These are phyloP conservation scores for Hypoxylon sp. DNA, from an alignment of 2,329 filamentous ascomycete species.

Conservation along the genomic window DNA sequence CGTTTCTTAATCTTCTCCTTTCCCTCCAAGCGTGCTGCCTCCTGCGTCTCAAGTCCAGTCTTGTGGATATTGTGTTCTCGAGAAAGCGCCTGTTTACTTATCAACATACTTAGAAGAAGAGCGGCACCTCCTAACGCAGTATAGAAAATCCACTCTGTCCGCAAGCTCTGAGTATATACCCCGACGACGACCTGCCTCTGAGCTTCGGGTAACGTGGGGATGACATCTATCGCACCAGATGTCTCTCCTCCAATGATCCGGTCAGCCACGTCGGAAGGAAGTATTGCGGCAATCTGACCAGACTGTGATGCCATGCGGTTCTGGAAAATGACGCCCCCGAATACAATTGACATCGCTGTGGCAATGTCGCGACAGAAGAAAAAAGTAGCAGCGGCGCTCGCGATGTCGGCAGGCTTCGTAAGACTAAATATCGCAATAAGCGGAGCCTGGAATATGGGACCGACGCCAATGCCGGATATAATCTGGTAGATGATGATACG, in stretches of 20 bases:
- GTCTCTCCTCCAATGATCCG: conserved; percentile 2
- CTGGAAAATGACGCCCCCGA: conserved; percentile 72
- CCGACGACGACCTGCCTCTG: conserved; percentile 2
- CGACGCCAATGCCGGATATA: conserved; percentile 61
- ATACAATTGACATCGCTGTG: conserved; percentile 65
- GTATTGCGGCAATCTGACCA: conserved; percentile 1
- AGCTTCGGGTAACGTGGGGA: conserved; percentile 7
- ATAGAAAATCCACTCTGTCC: conserved; percentile 24
- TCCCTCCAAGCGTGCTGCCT: conserved; percentile 13
- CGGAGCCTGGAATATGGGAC: conserved; percentile 65
- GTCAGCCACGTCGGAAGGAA: conserved; percentile 1
- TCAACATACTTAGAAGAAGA: conserved; percentile 3
- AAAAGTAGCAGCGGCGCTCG: conserved; percentile 65
- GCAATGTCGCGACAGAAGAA: conserved; percentile 67
- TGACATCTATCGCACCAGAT: conserved; percentile 5
- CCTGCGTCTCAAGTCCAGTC: conserved; percentile 16
- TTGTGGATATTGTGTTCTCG: conserved; percentile 12
- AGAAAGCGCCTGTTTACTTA: conserved; percentile 12
- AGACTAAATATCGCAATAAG: conserved; percentile 66
- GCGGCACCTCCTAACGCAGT: conserved; percentile 14
- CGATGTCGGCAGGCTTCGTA: conserved; percentile 62
- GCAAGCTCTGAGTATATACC: conserved; percentile 7
- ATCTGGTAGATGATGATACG: conserved; percentile 55
- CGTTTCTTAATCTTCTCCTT: conserved; percentile 3
- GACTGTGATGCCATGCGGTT: conserved; percentile 52